Percentiles rank a stretch among this genome's conserved stretches.
These are phyloP conservation scores for Diaporthe nobilis DNA, from an alignment of 2,329 filamentous ascomycete genomes.

Conservation along the genomic window DNA sequence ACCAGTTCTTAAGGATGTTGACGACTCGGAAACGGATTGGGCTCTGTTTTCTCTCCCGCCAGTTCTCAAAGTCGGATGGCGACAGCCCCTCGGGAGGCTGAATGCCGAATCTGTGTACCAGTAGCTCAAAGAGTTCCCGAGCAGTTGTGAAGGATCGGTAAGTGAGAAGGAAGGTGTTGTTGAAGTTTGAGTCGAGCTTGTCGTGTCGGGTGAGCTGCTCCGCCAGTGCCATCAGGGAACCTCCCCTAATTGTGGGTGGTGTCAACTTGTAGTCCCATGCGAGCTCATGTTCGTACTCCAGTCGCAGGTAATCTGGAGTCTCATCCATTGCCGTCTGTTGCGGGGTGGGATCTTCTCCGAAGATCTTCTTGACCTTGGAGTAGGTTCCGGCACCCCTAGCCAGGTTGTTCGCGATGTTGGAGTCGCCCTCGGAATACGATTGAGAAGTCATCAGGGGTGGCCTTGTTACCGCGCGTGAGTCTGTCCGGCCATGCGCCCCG, in stretches of 20 bases:
- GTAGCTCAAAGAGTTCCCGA: slow-evolving; percentile 89
- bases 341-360: slow-evolving; percentile 74
- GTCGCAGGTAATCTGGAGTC: slow-evolving; percentile 83
- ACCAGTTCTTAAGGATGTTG: slow-evolving; percentile 98
- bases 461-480: slow-evolving; percentile 66
- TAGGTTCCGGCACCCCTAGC: slow-evolving; percentile 67
- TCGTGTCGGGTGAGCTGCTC: slow-evolving; percentile 97
- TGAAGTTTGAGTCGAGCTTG: slow-evolving; percentile 94
- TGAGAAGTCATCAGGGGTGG: slow-evolving; percentile 68
- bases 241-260: slow-evolving; percentile 85
- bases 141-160: slow-evolving; percentile 96
- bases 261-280: slow-evolving; percentile 89
- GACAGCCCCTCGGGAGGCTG: slow-evolving; percentile 89
- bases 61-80: slow-evolving; percentile 83
- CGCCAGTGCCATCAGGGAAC: slow-evolving; percentile 88
- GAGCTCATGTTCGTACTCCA: slow-evolving; percentile 91
- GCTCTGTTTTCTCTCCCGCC: slow-evolving; percentile 96
- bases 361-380: slow-evolving; percentile 76
- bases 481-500: slow-evolving; percentile 68
- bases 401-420: slow-evolving; percentile 62
- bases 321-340: slow-evolving; percentile 74
- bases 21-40: slow-evolving; percentile 96
- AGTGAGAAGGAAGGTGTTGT: slow-evolving; percentile 97
- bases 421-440: slow-evolving; percentile 76
- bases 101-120: slow-evolving; percentile 92